These are phyloP conservation scores for Endocarpon pusillum DNA, from an alignment of 495 filamentous ascomycete species.

Conservation along the genomic window DNA sequence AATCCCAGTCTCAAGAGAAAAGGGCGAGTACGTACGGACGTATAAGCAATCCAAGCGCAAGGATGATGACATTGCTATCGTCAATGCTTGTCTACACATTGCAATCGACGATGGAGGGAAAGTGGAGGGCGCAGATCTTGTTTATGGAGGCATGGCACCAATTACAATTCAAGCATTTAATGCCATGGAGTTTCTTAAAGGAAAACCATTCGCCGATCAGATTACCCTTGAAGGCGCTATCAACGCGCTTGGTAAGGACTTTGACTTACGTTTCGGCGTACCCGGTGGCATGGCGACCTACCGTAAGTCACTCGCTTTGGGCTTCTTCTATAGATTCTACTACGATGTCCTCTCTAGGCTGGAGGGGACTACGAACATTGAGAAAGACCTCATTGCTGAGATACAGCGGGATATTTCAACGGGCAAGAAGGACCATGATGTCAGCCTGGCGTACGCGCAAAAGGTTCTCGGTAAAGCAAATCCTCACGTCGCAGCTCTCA, in stretches of 20 bases:
- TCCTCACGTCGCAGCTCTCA: slow-evolving; percentile 79
- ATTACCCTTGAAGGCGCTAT: slow-evolving; percentile 74
- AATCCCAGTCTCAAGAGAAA: slow-evolving; percentile 56
- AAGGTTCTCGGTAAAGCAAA: slow-evolving; percentile 64
- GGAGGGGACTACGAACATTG: slow-evolving; percentile 23
- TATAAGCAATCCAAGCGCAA: slow-evolving; percentile 95
- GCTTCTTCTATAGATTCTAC: slow-evolving; percentile 23
- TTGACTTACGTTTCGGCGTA: slow-evolving; percentile 69
- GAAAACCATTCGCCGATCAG: slow-evolving; percentile 64
- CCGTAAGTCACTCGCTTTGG: slow-evolving; percentile 69
- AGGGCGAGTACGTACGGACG: slow-evolving; percentile 53
- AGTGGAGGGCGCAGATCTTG: slow-evolving; percentile 55
- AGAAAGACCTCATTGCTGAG: slow-evolving; percentile 36
- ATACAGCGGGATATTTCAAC: slow-evolving; percentile 43
- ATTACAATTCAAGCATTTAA: slow-evolving; percentile 70
- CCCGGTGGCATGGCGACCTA: slow-evolving; percentile 95
- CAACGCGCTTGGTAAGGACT: slow-evolving; percentile 73
- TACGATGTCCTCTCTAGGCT: slow-evolving; percentile 38
- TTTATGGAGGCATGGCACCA: slow-evolving; percentile 86
- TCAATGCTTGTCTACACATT: slow-evolving; percentile 66
- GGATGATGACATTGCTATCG: slow-evolving; percentile 94
- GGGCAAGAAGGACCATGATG: slow-evolving; percentile 39
- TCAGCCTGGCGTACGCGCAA: slow-evolving; percentile 47
- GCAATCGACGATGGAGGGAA: slow-evolving; percentile 43
- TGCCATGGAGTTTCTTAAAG: slow-evolving; percentile 48